These are phyloP conservation scores for Umbelopsis sp. DNA, from an alignment of 192 early-diverging fungal genomes.

Conservation along the genomic window DNA sequence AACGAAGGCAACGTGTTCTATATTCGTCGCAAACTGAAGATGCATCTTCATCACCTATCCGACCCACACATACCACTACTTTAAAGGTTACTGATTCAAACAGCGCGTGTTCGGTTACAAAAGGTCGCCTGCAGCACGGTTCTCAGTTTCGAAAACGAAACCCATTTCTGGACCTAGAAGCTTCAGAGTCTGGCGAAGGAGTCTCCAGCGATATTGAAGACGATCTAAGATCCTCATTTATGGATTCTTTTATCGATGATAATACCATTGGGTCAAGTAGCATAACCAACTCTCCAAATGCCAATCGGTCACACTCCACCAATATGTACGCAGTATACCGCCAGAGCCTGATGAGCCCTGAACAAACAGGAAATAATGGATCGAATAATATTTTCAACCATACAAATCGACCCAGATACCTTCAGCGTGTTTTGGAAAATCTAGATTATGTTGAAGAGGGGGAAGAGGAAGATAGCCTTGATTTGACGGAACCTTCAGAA, in stretches of 20 bases:
- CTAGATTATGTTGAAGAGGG: neutral
- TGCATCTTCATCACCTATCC: neutral
- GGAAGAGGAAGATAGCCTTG: neutral
- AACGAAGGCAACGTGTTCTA: neutral
- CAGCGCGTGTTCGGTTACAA: too few species aligned
- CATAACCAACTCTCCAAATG: neutral
- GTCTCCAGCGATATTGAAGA: constrained; percentile 32
- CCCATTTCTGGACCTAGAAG: constrained; percentile 48
- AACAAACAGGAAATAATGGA: neutral
- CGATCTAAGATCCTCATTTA: constrained; percentile 4
- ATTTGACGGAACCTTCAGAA: too few species aligned
- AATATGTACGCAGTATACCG: constrained; percentile 32
- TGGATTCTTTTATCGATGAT: constrained; percentile 51
- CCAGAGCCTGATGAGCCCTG: neutral
- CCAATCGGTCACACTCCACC: constrained; percentile 35
- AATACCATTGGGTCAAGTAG: constrained; percentile 3
- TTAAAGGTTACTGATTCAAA: too few species aligned
- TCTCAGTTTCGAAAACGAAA: neutral
- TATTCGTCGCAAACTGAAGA: neutral
- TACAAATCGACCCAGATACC: constrained; percentile 6
- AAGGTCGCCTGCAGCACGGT: neutral
- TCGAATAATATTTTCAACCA: neutral
- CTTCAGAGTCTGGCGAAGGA: constrained; percentile 32
- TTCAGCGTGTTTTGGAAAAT: neutral
- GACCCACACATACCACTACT: neutral